Conservation (phyloP, 441 rosid species). For the Gossypium gossypioides region DNA sequence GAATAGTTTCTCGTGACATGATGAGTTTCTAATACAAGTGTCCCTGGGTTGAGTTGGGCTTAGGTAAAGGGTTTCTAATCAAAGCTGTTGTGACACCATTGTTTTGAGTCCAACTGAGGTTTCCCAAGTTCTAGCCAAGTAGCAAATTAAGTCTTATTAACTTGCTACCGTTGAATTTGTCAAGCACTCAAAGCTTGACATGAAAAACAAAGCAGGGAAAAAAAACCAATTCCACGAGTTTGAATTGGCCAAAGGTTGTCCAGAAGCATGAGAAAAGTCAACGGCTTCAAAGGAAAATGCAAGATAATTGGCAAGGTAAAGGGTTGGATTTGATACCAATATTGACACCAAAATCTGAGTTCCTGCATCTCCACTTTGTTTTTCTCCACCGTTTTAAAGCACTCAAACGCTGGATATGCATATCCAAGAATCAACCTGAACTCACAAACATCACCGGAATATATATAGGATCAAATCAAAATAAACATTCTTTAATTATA, state of each 20-base stretch:
- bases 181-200: background rate
- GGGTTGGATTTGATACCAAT: constrained; percentile 40
- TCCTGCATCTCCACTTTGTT: constrained; percentile 46
- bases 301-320: background rate
- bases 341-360: constrained; percentile 79
- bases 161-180: background rate
- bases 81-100: too few relatives aligned
- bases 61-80: too few relatives aligned
- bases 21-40: too few relatives aligned
- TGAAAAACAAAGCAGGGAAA: background rate
- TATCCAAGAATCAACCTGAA: constrained; percentile 64
- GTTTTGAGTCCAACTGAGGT: background rate
- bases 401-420: constrained; percentile 73
- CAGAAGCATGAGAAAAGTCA: background rate
- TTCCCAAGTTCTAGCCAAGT: background rate
- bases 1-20: too few relatives aligned
- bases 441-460: background rate
- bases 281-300: background rate
- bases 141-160: background rate
- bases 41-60: too few relatives aligned
- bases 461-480: background rate
- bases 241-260: background rate
- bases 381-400: constrained; percentile 66
- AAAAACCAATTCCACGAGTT: background rate
- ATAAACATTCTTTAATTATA: background rate